Evolutionary conservation across 768 basidiomycete genomes (phyloP), one percentile per base, ranked within the genome.

Genomic region (Candolleomyces aberdarensis): DNA sequence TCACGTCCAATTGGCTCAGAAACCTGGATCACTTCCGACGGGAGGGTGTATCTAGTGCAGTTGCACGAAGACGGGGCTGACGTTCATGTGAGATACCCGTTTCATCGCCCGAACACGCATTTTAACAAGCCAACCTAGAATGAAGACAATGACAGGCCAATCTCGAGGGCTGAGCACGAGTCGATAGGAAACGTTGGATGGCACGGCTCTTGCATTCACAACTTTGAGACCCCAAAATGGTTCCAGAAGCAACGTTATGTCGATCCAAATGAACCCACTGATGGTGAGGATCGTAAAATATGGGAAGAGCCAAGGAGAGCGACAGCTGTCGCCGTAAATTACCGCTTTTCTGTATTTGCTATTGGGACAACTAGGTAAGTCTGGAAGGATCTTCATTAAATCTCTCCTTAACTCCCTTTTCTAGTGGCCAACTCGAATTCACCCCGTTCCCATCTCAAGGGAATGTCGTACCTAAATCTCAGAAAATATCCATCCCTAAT

Each of bases 1-100:
- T 84, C 85, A 44, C 80, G 83, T 58, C 68, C 75, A 3, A 82
- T 84, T 22, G 84, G 84, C 22, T 82, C 85, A 13, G 92, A 94
- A 72, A 85, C 85, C 0, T 94, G 92, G 92, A 82, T 92, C 51
- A 91, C 92, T 2, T 91, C 90, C 6, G 92, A 94, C 63, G 92
- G 92, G 43, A 76, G 91, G 67, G 90, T 83, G 10, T 94, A 94
- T 69, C 83, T 92, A 63, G 91, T 91, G 7, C 84, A 84, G 60
- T 75, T 92, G 22, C 76, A 77, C 53, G 85, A 85, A 62, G 61
- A 56, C 6, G 62, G 56, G 19, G 20, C 15, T 17, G 32, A 32
- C 29, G 15, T 11, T 10, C 14, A 56, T 19, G 36, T 31, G 39
- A 36, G 54, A 36, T 20, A 5, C 36, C 31, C 6, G 36, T 41